These are phyloP conservation scores for Fibroporia radiculosa DNA, from an alignment of 768 basidiomycete species.

Conservation along the genomic window DNA sequence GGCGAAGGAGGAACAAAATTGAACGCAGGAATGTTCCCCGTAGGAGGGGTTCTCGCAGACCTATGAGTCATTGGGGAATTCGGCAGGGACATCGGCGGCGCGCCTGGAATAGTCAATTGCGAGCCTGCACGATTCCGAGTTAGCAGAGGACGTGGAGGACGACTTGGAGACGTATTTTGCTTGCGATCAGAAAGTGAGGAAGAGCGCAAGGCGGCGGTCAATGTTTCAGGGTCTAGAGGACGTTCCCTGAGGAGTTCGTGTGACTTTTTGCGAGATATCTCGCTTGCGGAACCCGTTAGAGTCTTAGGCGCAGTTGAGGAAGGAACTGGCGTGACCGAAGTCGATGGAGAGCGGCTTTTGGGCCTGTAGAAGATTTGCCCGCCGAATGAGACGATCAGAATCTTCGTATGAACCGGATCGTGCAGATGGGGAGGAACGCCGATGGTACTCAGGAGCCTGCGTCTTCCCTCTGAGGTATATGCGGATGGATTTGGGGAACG, in stretches of 20 bases:
- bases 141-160: not conserved
- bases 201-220: conserved; percentile 13
- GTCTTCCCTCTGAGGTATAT: conserved; percentile 48
- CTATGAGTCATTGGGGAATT: conserved; percentile 12
- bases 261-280: not conserved
- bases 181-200: not conserved
- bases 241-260: not conserved
- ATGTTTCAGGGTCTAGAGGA: conserved; percentile 7
- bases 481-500: conserved; percentile 43
- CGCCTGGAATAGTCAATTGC: conserved; percentile 17
- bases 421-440: conserved; percentile 50
- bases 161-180: not conserved
- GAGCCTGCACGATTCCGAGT: conserved; percentile 7
- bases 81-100: conserved; percentile 17
- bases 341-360: conserved; percentile 26
- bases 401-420: conserved; percentile 40
- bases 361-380: conserved; percentile 66
- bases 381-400: conserved; percentile 75
- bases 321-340: conserved; percentile 5
- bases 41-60: conserved; percentile 9
- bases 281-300: conserved; percentile 1
- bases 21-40: conserved; percentile 18
- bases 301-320: not conserved
- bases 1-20: conserved; percentile 31
- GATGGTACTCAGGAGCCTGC: conserved; percentile 43